Base-by-base conservation (phyloP, 108 stramenopile genomes). In the Conticribra guillardii region DNA sequence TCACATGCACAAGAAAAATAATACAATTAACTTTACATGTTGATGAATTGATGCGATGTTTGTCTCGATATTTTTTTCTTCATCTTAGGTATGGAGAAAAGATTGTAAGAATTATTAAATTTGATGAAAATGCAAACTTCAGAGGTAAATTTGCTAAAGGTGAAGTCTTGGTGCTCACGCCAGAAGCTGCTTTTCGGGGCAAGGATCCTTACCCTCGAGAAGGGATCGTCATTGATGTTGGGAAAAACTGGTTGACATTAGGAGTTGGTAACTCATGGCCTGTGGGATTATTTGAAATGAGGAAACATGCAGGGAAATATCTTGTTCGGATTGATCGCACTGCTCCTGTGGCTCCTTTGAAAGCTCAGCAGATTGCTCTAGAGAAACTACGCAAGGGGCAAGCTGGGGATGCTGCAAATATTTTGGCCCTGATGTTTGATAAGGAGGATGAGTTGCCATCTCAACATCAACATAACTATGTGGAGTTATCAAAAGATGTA, bases 211-310 rank as follows among this genome's bases (percentile, higher is more conserved):
- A 48, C 1, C 85, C 88, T 0, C 49, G 80, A 48, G 89, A 87
- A 60, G 81, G 79, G 7, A 52, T 80, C 3, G 85, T 90, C 0
- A 81, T 83, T 60, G 89, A 90, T 62, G 85, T 87, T 0, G 82
- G 84, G 8, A 57, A 50, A 17, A 75, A 85, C 23, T 84, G 75
- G 60, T 56, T 90, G 2, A 76, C 81, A 17, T 29, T 83, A 3
- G 83, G 84, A 2, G 82, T 86, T 0, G 89, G 89, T 29, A 51
- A 62, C 27, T 46, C 75, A 0, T 90, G 87, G 85, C 89, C 87
- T 18, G 32, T 34, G 15, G 87, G 87, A 11, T n/a, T 88, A 26
- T 82, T 85, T 76, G 89, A 90, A 53, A 73, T 82, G 54, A 79
- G 89, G 48, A 86, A 84, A 41, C 62, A 67, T 28, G 44, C 58